A percentile compares a stretch with the other conserved stretches of the same genome.
Evolutionary conservation across 2,329 filamentous ascomycete genomes (phyloP).

Genomic region (Akanthomyces muscarius): DNA sequence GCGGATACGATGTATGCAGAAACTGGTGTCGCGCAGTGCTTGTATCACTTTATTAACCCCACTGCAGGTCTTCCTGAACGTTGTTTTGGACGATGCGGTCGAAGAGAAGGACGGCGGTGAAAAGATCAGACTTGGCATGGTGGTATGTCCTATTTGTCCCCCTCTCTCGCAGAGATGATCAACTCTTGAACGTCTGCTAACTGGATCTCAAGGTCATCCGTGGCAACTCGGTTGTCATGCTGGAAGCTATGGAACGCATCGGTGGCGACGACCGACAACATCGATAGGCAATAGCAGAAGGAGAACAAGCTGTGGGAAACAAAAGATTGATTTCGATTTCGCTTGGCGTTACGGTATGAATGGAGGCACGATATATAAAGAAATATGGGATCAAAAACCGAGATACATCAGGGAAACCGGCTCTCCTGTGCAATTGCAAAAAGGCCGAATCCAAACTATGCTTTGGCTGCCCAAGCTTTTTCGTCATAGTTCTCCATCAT

Average conservation of each 20-base stretch:
- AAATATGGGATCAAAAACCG: constrained; percentile 21
- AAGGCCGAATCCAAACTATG: constrained; percentile 3
- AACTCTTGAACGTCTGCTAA: neutral
- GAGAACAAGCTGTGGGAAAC: constrained; percentile 14
- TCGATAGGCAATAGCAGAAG: constrained; percentile 20
- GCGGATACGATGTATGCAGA: constrained; percentile 81
- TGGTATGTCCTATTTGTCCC: constrained; percentile 54
- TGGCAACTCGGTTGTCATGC: constrained; percentile 97
- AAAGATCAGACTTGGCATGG: constrained; percentile 88
- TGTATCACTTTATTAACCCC: neutral
- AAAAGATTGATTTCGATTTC: constrained; percentile 24
- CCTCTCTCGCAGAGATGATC: neutral
- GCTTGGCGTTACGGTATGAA: constrained; percentile 34
- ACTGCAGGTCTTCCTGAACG: constrained; percentile 88
- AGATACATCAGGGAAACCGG: constrained; percentile 15
- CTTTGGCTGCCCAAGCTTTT: constrained; percentile 30
- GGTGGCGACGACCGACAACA: constrained; percentile 54
- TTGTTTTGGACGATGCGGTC: constrained; percentile 93
- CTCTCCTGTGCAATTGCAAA: neutral
- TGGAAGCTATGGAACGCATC: constrained; percentile 74
- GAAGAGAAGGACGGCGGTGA: constrained; percentile 92
- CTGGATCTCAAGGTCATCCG: constrained; percentile 68
- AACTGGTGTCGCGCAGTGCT: neutral
- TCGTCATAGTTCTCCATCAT: constrained; percentile 51
- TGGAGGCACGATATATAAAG: constrained; percentile 18